A percentile compares a stretch with the other conserved stretches of the same genome.
Evolutionary conservation across 805 yeast genomes (phyloP).

Genomic region (Zygosaccharomyces pseudorouxii): DNA sequence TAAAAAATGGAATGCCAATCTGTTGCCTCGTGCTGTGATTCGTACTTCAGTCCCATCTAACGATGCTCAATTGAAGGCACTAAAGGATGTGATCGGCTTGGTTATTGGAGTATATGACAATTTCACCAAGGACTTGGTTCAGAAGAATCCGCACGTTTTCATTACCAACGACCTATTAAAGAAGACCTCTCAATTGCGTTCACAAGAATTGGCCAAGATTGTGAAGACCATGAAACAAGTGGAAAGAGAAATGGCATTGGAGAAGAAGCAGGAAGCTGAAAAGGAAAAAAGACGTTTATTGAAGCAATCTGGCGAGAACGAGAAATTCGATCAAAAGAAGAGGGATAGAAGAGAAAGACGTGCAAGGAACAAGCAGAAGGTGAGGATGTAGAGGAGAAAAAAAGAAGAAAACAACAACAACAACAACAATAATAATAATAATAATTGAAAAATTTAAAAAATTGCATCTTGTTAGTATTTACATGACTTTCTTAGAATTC

Average conservation of each 20-base stretch:
- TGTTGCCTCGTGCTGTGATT: conserved; percentile 48
- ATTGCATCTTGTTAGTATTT: conserved; percentile 5
- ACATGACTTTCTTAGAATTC: conserved; percentile 9
- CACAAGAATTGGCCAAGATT: conserved; percentile 63
- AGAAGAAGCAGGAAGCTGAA: conserved; percentile 64
- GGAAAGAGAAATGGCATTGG: conserved; percentile 64
- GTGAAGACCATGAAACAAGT: conserved; percentile 60
- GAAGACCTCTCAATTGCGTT: conserved; percentile 76
- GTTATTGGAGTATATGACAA: conserved; percentile 58
- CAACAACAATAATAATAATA: too few species aligned
- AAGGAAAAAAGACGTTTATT: conserved; percentile 58
- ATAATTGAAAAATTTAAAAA: neutral
- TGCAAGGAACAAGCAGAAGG: conserved; percentile 57
- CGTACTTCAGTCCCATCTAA: conserved; percentile 50
- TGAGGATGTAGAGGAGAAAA: conserved; percentile 27
- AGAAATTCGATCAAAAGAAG: conserved; percentile 71
- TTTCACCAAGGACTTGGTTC: conserved; percentile 38
- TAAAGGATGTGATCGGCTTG: conserved; percentile 48
- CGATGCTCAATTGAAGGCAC: conserved; percentile 45
- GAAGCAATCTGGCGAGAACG: conserved; percentile 66
- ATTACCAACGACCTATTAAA: conserved; percentile 72
- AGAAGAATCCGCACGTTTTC: conserved; percentile 42
- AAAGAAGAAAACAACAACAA: too few species aligned
- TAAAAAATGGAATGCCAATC: conserved; percentile 49
- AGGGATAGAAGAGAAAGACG: conserved; percentile 78